Evolutionary conservation across 2,329 filamentous ascomycete genomes (phyloP).

Genomic region (Seiridium cupressi): DNA sequence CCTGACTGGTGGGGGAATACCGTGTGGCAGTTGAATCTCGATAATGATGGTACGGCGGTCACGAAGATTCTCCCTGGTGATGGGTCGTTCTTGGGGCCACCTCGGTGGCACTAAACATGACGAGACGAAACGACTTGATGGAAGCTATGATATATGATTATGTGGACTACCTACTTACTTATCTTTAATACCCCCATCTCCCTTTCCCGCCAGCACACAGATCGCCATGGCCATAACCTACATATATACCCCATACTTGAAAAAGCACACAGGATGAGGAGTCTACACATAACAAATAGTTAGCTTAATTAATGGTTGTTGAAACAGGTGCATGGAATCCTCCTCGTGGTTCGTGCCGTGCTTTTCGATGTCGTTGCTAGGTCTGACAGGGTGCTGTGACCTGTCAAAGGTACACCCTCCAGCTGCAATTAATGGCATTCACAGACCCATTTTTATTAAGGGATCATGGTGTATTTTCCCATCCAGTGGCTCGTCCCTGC

Average conservation of each 20-base stretch:
- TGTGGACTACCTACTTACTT: no score
- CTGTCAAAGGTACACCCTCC: no score
- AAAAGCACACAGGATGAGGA: neutral
- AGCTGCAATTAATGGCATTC: no score
- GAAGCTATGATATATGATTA: neutral
- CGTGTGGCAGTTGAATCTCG: conserved; percentile 6
- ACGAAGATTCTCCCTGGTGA: conserved; percentile 1
- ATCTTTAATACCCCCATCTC: no score
- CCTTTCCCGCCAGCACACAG: no score
- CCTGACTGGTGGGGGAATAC: conserved; percentile 7
- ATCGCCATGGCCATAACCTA: neutral
- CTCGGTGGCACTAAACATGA: neutral
- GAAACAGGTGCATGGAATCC: neutral
- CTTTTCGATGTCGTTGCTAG: no score
- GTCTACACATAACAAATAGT: neutral
- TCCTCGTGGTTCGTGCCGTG: no score
- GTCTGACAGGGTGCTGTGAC: no score
- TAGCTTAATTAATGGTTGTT: neutral
- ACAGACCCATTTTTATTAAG: no score
- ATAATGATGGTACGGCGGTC: neutral
- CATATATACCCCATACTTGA: neutral
- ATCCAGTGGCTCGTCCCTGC: no score
- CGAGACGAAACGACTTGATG: neutral
- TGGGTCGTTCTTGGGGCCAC: conserved; percentile 4
- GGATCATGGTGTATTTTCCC: no score